A percentile compares a stretch with the other conserved stretches of the same genome.
Evolutionary conservation across 257 asterid species (phyloP).

Genomic region (Leonotis leonurus): DNA sequence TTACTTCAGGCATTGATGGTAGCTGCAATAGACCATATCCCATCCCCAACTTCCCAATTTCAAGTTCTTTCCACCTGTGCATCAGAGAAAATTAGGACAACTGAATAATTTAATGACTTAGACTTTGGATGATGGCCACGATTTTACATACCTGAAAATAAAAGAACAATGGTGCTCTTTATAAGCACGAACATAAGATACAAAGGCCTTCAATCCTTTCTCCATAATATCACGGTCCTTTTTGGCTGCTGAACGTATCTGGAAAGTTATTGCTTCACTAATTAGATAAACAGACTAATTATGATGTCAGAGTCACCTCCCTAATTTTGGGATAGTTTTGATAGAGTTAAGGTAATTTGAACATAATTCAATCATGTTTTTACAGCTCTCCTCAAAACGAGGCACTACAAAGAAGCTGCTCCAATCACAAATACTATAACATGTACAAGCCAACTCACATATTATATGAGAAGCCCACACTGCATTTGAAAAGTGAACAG

Average conservation of each 20-base stretch:
- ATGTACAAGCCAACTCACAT: neutral
- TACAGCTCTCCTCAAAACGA: no score
- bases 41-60: slow-evolving; percentile 93
- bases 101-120: neutral
- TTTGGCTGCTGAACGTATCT: slow-evolving; percentile 75
- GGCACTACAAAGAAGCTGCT: no score
- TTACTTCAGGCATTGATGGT: slow-evolving; percentile 84
- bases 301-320: neutral
- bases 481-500: neutral
- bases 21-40: slow-evolving; percentile 90
- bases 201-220: slow-evolving; percentile 88
- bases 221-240: slow-evolving; percentile 95
- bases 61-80: slow-evolving; percentile 91
- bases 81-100: neutral
- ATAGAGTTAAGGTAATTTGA: no score
- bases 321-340: neutral
- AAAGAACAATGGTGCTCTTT: slow-evolving; percentile 86
- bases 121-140: slow-evolving; percentile 6
- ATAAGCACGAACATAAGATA: slow-evolving; percentile 84
- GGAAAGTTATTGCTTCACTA: slow-evolving; percentile 14
- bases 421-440: neutral
- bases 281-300: slow-evolving; percentile 11
- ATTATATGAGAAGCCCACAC: neutral
- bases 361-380: no score
- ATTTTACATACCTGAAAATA: slow-evolving; percentile 61